A percentile compares a stretch with the other conserved stretches of the same genome.
Evolutionary conservation across 2,329 filamentous ascomycete genomes (phyloP).

Genomic region (Fusarium proliferatum): DNA sequence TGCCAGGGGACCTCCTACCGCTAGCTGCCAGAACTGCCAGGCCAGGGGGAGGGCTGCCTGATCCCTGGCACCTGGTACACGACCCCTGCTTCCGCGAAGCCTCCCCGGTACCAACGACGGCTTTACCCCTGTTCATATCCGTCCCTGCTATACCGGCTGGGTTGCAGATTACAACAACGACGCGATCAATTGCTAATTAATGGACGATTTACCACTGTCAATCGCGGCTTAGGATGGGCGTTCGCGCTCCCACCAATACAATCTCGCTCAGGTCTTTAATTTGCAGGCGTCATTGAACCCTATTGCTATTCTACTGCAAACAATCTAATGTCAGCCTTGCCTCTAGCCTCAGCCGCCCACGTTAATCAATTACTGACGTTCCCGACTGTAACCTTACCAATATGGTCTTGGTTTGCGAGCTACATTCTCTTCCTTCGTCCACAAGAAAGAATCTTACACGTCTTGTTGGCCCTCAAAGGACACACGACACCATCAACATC

Average conservation of each 20-base stretch:
- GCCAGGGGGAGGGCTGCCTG: conserved; percentile 9
- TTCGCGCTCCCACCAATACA: conserved; percentile 14
- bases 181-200: conserved; percentile 18
- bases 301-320: not conserved
- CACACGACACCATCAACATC: not conserved
- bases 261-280: conserved; percentile 10
- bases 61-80: conserved; percentile 23
- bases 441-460: not conserved
- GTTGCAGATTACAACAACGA: conserved; percentile 30
- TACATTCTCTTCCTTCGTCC: not conserved
- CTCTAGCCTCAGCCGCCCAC: conserved; percentile 3
- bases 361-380: conserved; percentile 1
- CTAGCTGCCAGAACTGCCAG: conserved; percentile 32
- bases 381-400: conserved; percentile 2
- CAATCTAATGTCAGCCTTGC: conserved; percentile 14
- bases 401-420: conserved; percentile 6
- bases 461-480: not conserved
- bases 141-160: conserved; percentile 31
- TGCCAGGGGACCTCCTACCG: conserved; percentile 26
- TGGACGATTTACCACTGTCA: conserved; percentile 29
- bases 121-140: conserved; percentile 31
- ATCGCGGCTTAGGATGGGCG: conserved; percentile 11
- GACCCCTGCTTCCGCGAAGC: conserved; percentile 33
- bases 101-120: conserved; percentile 28
- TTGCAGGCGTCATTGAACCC: conserved; percentile 3